Evolutionary conservation across 345 rosid genomes (phyloP), one percentile per base, ranked within the genome.

Genomic region (Bruguiera parviflora): DNA sequence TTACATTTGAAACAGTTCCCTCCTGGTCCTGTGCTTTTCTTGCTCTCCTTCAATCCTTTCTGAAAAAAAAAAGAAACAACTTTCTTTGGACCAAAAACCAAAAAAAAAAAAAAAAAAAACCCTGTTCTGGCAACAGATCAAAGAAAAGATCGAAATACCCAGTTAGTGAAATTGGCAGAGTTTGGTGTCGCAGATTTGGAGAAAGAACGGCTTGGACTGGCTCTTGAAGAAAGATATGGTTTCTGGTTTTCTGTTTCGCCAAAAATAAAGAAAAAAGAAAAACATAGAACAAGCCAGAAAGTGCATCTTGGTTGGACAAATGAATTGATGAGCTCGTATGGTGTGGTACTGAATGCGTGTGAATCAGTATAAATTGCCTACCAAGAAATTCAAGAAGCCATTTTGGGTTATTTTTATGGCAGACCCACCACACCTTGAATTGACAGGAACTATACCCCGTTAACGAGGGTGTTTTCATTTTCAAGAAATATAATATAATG

Each of bases 1-100:
- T 37, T 56, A 63, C 66, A 71, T 81, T 79, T 68, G 79, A 84
- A 78, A 71, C 77, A 57, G 79, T 77, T 80, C 84, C 88, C 83
- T 82, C 84, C 82, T 24, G 57, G 56, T 80, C 75, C 4, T 28
- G 29, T 49, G 46, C 70, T 37, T 58, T 24, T 73, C 57, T 58
- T 27, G 59, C 63, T 59, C 58, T 31, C 29, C 24, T 35, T 51
- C 8, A 65, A 43, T 73, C 58, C 58, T 68, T 63, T 72, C 39
- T 55, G 31, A 66, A 46, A 49, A 55, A 49, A 55, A 67, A 71
- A 77, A 57, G 67, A 53, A 67, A 43, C 46, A 53, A 53, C 65
- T 60, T 64, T 64, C 63, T 62, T 71, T 73, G 28, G 22, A 68
- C 63, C 58, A 66, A 65, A 10, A 56, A 59, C 13, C 46, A 47